Percentiles rank a stretch among this genome's conserved stretches.
Evolutionary conservation across 495 filamentous ascomycete genomes (phyloP).

Genomic region (Extremus antarcticus): DNA sequence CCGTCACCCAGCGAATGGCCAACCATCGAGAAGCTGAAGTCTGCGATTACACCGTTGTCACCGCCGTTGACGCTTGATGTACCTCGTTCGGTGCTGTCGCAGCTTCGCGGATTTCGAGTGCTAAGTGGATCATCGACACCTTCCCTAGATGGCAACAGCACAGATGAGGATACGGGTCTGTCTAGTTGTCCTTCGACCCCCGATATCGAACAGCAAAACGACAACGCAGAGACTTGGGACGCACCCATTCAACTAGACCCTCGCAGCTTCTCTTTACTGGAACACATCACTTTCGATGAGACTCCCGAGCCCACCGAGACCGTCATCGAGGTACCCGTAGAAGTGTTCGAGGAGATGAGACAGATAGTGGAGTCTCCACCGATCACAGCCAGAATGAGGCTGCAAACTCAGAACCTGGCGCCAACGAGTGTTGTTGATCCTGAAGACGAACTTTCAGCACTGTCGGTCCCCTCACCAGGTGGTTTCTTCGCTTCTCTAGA

Average conservation of each 20-base stretch:
- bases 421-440: constrained; percentile 29
- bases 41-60: constrained; percentile 50
- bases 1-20: constrained; percentile 52
- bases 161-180: constrained; percentile 70
- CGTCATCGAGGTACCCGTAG: constrained; percentile 38
- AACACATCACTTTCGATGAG: constrained; percentile 53
- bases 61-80: constrained; percentile 66
- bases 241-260: constrained; percentile 64
- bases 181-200: constrained; percentile 75
- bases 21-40: constrained; percentile 42
- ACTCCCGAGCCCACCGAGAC: constrained; percentile 38
- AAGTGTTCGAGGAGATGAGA: constrained; percentile 27
- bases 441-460: constrained; percentile 48
- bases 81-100: constrained; percentile 59
- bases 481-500: constrained; percentile 82
- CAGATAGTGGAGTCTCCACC: constrained; percentile 21
- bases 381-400: constrained; percentile 18
- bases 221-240: constrained; percentile 41
- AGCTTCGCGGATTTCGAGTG: constrained; percentile 46
- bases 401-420: constrained; percentile 19
- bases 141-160: constrained; percentile 78
- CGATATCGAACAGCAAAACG: constrained; percentile 48
- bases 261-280: constrained; percentile 64
- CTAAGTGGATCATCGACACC: constrained; percentile 70
- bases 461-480: constrained; percentile 69